phyloP scores from a whole-genome alignment of 768 basidiomycete species.

The Neoboletus magnificus region DNA sequence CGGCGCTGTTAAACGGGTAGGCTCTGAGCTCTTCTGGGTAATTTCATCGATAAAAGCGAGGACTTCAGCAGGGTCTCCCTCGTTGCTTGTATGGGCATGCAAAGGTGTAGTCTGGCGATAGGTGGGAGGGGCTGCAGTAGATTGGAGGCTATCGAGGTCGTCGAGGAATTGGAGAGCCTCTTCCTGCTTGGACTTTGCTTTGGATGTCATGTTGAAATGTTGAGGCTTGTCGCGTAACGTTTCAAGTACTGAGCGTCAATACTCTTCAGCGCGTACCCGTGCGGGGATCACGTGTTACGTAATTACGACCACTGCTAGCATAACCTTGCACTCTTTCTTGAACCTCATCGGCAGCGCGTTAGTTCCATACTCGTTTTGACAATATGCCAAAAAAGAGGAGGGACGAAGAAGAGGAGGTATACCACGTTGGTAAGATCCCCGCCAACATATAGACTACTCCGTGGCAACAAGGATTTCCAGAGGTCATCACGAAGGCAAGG shows the following conservation, averaged over 20 bases:
- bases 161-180: constrained; percentile 93
- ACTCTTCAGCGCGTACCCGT: background rate
- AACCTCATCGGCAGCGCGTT: background rate
- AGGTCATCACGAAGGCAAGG: constrained; percentile 59
- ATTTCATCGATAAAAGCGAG: constrained; percentile 94
- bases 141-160: constrained; percentile 82
- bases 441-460: background rate
- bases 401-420: constrained; percentile 34
- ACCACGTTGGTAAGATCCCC: constrained; percentile 44
- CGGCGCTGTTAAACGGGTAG: constrained; percentile 55
- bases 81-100: constrained; percentile 32
- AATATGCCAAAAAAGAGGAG: constrained; percentile 29
- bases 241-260: background rate
- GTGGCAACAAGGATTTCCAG: constrained; percentile 30
- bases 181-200: constrained; percentile 73
- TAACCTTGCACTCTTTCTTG: background rate
- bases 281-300: constrained; percentile 15
- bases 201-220: constrained; percentile 33
- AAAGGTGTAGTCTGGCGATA: constrained; percentile 21
- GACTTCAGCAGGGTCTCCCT: constrained; percentile 76
- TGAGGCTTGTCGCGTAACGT: background rate
- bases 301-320: background rate
- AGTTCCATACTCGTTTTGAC: background rate
- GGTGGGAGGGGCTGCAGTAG: constrained; percentile 29
- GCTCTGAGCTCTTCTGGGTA: constrained; percentile 84